A percentile compares a stretch with the other conserved stretches of the same genome.
phyloP scores from a whole-genome alignment of 2,329 filamentous ascomycete species.

The Beauveria bassiana region DNA sequence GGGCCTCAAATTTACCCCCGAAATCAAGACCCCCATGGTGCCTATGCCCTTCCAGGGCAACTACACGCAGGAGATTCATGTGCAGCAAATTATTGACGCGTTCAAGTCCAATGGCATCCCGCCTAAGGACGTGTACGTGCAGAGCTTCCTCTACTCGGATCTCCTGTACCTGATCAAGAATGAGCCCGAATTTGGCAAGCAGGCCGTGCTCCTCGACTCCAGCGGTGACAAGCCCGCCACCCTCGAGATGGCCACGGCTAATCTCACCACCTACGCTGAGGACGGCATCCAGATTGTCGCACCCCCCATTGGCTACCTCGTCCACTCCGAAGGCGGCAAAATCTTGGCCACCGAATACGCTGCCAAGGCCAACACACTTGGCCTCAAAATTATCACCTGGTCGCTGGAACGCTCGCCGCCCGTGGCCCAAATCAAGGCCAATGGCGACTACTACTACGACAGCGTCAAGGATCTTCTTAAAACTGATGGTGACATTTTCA shows the following conservation, averaged over 20 bases:
- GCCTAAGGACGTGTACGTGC: conserved; percentile 48
- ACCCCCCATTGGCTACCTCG: conserved; percentile 55
- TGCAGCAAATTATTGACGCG: conserved; percentile 56
- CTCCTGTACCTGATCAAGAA: conserved; percentile 59
- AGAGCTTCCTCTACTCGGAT: conserved; percentile 59
- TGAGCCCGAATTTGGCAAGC: conserved; percentile 51
- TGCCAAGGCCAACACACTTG: conserved; percentile 48
- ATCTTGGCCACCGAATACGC: conserved; percentile 60
- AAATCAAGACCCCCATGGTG: conserved; percentile 61
- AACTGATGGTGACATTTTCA: conserved; percentile 60
- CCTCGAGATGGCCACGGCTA: conserved; percentile 46
- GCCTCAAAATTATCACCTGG: conserved; percentile 61
- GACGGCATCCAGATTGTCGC: conserved; percentile 56
- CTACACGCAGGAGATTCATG: conserved; percentile 59
- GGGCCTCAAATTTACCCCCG: conserved; percentile 56
- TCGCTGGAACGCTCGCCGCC: conserved; percentile 59
- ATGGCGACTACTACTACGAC: conserved; percentile 48
- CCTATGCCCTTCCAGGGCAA: conserved; percentile 58
- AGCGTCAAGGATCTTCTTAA: conserved; percentile 46
- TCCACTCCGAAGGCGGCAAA: conserved; percentile 41
- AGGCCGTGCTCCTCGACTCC: conserved; percentile 59
- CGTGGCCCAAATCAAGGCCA: conserved; percentile 37
- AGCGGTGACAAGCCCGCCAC: conserved; percentile 46
- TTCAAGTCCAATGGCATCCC: conserved; percentile 46
- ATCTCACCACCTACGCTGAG: conserved; percentile 46